Base-by-base conservation (phyloP, 768 basidiomycete genomes). In the Collybia mongolica region DNA sequence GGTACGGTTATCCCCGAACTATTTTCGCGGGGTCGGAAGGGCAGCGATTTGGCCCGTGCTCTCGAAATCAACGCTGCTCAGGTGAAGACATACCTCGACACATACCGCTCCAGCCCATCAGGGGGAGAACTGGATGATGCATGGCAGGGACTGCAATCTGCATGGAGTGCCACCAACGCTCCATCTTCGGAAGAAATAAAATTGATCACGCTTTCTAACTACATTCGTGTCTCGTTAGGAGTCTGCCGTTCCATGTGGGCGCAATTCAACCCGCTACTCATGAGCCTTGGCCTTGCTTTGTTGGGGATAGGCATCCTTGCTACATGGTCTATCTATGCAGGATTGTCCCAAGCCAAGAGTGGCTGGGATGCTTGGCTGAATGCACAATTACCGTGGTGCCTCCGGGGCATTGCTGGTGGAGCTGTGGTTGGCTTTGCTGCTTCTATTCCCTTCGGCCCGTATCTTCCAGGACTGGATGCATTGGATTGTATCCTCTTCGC, bases 161-260 rank as follows among this genome's bases (percentile, higher is more conserved):
- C 73, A 0, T 86, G 81, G 82, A 57, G 53, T 6, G 65, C 70
- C 5, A 65, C 66, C 6, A 54, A 64, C 47, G 49, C 60, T 0
- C 14, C 48, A n/a, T 55, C 52, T 1, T 41, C 59, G 2, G 52
- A 46, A 8, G 71, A 74, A 29, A 64, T 63, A 35, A 65, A 69
- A 20, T 61, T 75, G 29, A 60, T 78, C 14, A 58, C 74, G 9
- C 60, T 74, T 36, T 68, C 75, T 42, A 67, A 74, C 15, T 93
- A 83, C 61, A 82, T 80, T 11, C 75, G 83, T 7, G 64, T 75
- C 14, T 82, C 88, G 5, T 76, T 94, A 28, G 69, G 76, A 1
- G 79, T 78, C 2, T 95, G 95, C 61, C 86, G 95, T 6, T 67
- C 79, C 11, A 82, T 98, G 48, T 99, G 97, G 97, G 96, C 97